Base-by-base conservation (phyloP, 139 green algal species). In the Tetradesmus obliquus region DNA sequence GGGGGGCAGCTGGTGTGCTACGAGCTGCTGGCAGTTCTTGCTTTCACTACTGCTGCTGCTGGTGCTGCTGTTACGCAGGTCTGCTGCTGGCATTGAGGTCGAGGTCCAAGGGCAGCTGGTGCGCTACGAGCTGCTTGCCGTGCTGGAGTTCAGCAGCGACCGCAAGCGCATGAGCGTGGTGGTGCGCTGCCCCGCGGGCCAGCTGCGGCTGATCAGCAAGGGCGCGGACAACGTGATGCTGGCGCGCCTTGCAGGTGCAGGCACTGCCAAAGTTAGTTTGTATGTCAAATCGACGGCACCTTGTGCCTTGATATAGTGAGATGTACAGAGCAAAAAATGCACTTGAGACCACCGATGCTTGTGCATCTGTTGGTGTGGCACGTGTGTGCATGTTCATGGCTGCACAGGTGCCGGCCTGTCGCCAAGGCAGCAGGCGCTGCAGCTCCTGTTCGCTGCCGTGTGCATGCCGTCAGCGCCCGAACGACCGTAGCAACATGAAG, bases 131-230 rank as follows among this genome's bases (percentile, higher is more conserved):
- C 84, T 99, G 22, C 94, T 99, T 0, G 96, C 97, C 57, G 94
- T 99, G 55, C 93, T 99, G 84, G 98, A 99, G 94, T 99, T 99
- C 95, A 97, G 92, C 91, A 98, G 93, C 66, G 96, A 97, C 5
- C 89, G 96, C 55, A 97, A 97, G 93, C 95, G 96, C 87, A 97
- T 97, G 96, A 95, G 80, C 13, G 94, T 97, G 10, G 93, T 97
- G 51, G 88, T 94, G n/a, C 24, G 60, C 55, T 24, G 45, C 13
- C 81, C 76, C 6, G n/a, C 55, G 1, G 90, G 83, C 2, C 55
- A 55, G 9, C 92, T 98, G 80, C 95, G 95, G 45, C 92, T 99
- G n/a, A 97, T 95, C 89, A 96, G 93, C 93, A 99, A 99, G 93
- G 98, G 98, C 6, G 97, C 97, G 3, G 97, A 98, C 93, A 95